These are phyloP conservation scores for Hyphopichia fennica DNA, from an alignment of 1,139 yeast species.

Conservation along the genomic window DNA sequence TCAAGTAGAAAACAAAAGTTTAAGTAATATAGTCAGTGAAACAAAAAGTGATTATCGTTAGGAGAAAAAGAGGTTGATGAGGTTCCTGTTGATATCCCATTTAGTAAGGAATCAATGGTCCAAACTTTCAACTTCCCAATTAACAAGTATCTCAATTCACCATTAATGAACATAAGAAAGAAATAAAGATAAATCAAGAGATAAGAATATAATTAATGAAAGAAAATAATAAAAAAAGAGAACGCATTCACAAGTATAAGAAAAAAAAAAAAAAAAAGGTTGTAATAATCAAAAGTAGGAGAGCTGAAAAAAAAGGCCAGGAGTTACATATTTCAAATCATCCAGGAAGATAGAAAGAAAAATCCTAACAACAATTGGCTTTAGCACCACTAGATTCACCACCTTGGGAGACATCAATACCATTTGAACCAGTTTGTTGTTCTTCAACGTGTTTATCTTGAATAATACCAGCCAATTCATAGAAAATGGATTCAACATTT, in stretches of 20 bases:
- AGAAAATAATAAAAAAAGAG: not conserved
- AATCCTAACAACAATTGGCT: constrained; percentile 39
- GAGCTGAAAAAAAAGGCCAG: not conserved
- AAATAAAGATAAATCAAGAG: not conserved
- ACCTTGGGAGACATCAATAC: constrained; percentile 48
- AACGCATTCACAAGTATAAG: not conserved
- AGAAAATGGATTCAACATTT: constrained; percentile 89
- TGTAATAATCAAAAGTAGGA: not conserved
- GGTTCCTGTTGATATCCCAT: no score
- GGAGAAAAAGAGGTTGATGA: not conserved
- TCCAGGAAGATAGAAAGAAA: not conserved
- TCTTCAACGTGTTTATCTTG: constrained; percentile 66
- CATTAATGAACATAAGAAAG: not conserved
- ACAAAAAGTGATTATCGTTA: no score
- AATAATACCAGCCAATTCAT: constrained; percentile 84
- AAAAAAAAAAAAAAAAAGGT: not conserved
- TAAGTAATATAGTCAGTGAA: no score
- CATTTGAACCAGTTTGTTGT: constrained; percentile 24
- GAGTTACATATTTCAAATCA: no score
- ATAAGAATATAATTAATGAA: not conserved
- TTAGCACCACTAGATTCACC: constrained; percentile 24
- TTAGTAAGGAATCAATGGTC: no score
- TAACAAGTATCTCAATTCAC: not conserved
- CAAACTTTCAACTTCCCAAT: not conserved
- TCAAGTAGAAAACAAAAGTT: no score